These are phyloP conservation scores for Petunia axillaris DNA, from an alignment of 257 asterid species.

Conservation along the genomic window DNA sequence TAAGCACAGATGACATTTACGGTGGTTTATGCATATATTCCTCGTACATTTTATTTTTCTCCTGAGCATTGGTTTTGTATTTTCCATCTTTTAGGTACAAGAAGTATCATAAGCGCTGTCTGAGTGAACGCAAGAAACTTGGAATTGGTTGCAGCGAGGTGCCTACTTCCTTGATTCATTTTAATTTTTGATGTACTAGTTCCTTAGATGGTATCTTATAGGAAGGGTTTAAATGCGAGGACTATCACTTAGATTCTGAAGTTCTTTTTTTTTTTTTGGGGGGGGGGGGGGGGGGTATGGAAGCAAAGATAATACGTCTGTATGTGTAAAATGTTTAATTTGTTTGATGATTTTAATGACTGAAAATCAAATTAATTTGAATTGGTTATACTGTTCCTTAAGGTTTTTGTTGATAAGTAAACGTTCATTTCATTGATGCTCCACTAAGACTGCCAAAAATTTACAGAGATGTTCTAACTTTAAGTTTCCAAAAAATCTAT, in stretches of 20 bases:
- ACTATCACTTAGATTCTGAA: conserved; percentile 17
- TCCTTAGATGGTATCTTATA: conserved; percentile 7
- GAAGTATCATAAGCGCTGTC: conserved; percentile 79
- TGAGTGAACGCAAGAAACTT: conserved; percentile 75
- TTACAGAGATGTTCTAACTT: not conserved
- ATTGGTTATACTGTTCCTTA: not conserved
- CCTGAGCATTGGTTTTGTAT: conserved; percentile 25
- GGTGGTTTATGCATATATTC: conserved; percentile 2
- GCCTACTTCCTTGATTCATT: conserved; percentile 20
- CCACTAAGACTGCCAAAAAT: not conserved
- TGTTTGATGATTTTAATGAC: conserved; percentile 2
- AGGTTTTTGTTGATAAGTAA: conserved; percentile 23
- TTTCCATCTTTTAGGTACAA: conserved; percentile 60
- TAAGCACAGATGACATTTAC: not conserved
- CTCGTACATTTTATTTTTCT: conserved; percentile 1
- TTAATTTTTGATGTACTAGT: conserved; percentile 1
- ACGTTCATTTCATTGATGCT: not conserved
- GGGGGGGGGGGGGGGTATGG: not conserved
- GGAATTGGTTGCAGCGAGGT: conserved; percentile 99
- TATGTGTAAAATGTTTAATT: not conserved
- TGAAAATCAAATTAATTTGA: not conserved
- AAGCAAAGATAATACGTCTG: not conserved
- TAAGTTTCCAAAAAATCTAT: not conserved
- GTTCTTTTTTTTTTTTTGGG: not conserved
- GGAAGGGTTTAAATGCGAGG: not conserved